These are phyloP conservation scores for Ambrosia hybrid DNA, from an alignment of 140 eudicot genomes.

Conservation along the genomic window DNA sequence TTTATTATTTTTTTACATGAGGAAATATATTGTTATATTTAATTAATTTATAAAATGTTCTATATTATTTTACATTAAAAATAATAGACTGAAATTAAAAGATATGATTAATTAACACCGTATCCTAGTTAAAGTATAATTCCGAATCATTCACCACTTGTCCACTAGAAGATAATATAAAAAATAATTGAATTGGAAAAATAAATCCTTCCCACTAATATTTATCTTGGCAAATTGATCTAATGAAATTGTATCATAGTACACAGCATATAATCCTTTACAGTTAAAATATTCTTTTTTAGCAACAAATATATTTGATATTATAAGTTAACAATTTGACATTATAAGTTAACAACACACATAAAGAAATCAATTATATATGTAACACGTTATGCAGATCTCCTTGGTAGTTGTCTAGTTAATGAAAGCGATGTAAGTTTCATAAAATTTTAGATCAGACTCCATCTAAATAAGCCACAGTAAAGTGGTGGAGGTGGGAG, in stretches of 20 bases:
- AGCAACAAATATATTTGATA: neutral
- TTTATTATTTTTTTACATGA: neutral
- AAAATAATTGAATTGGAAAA: neutral
- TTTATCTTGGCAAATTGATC: conserved; percentile 17
- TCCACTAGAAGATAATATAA: conserved; percentile 26
- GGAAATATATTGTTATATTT: neutral
- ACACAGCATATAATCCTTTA: neutral
- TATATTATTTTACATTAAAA: neutral
- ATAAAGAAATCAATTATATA: neutral
- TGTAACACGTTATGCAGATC: too few species aligned
- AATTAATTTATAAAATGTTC: neutral
- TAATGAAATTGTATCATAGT: conserved; percentile 2
- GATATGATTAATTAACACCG: neutral
- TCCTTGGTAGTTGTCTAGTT: too few species aligned
- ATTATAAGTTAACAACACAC: too few species aligned
- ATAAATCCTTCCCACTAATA: conserved; percentile 2
- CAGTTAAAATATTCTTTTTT: neutral
- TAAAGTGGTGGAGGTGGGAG: too few species aligned
- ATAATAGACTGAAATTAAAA: neutral
- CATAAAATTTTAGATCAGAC: too few species aligned
- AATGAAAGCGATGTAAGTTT: too few species aligned
- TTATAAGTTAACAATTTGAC: neutral
- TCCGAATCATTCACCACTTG: conserved; percentile 30
- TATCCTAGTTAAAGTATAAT: conserved; percentile 16
- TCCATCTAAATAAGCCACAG: too few species aligned